Conservation (phyloP, 2,329 filamentous ascomycete genomes). For the Colletotrichum sp. region DNA sequence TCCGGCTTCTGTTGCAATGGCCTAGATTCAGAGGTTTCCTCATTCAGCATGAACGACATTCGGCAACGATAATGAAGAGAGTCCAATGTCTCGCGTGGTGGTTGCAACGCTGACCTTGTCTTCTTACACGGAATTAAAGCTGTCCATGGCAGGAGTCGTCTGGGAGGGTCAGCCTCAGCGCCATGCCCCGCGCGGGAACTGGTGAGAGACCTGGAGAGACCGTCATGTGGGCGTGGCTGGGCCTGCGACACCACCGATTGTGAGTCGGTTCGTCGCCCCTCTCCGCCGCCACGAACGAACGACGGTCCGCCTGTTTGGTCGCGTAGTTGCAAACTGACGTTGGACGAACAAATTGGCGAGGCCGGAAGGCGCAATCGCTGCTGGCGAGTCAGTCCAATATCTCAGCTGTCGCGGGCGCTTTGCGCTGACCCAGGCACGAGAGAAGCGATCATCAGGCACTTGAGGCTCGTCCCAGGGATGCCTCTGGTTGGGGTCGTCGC, state of each 20-base stretch:
- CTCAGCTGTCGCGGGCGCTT: neutral
- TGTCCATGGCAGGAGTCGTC: neutral
- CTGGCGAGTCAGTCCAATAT: conserved; percentile 4
- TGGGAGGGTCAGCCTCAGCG: conserved; percentile 13
- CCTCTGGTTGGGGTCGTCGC: neutral
- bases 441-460: conserved; percentile 19
- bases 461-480: conserved; percentile 19
- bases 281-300: neutral
- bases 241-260: neutral
- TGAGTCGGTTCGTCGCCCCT: conserved; percentile 4
- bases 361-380: conserved; percentile 8
- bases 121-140: neutral
- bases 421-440: conserved; percentile 18
- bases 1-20: neutral
- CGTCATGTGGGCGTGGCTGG: conserved; percentile 7
- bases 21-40: neutral
- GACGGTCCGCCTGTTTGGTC: conserved; percentile 1
- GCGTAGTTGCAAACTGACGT: neutral
- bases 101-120: conserved; percentile 18
- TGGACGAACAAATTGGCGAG: neutral
- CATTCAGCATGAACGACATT: neutral
- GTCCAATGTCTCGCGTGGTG: conserved; percentile 17
- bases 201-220: neutral
- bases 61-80: neutral
- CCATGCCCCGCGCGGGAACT: conserved; percentile 12